Evolutionary conservation across 768 basidiomycete species (phyloP), one percentile per base, ranked within the genome.

Genomic region (Leccinum uliginosum): DNA sequence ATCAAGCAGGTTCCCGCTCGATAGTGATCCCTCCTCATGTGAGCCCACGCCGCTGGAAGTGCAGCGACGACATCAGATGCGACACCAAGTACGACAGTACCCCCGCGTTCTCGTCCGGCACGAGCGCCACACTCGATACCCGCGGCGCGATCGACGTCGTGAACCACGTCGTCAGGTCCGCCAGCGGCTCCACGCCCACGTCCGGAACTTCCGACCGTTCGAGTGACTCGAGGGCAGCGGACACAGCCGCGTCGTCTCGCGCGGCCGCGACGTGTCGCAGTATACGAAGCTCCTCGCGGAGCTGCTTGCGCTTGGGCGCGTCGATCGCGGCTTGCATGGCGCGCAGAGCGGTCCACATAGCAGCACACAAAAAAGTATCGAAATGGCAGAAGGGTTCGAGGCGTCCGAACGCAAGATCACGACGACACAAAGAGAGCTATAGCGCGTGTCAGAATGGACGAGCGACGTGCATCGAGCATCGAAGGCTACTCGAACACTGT

Each of bases 281-380:
- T 11, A 89, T 83, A 8, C 90, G 83, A 15, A 99, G 83, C 72
- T 98, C 92, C 52, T 89, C 85, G 45, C 92, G 87, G 83, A 99
- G 98, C 0, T 94, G 87, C 61, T 80, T 83, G 50, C 91, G 85
- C 2, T 79, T 77, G 12, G 87, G 77, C 1, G 86, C 81, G 17
- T 83, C 77, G 58, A 93, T 75, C 2, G 86, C 83, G 47, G 80
- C 78, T 61, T 81, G 79, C 34, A 96, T 76, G 4, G 93, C 90
- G 50, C 93, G 92, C 59, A 96, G 73, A 10, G 95, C 91, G 6
- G 94, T 87, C 92, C 93, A 98, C 64, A 99, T 82, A n/a, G n/a
- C n/a, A n/a, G n/a, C n/a, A n/a, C n/a, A 84, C 67, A 84, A 80
- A 67, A 80, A 75, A 55, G 71, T 80, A n/a, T 82, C 84, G 43